Percentiles rank a stretch among this genome's conserved stretches.
phyloP scores from a whole-genome alignment of 768 basidiomycete genomes.

The Boletus subparvulus region DNA sequence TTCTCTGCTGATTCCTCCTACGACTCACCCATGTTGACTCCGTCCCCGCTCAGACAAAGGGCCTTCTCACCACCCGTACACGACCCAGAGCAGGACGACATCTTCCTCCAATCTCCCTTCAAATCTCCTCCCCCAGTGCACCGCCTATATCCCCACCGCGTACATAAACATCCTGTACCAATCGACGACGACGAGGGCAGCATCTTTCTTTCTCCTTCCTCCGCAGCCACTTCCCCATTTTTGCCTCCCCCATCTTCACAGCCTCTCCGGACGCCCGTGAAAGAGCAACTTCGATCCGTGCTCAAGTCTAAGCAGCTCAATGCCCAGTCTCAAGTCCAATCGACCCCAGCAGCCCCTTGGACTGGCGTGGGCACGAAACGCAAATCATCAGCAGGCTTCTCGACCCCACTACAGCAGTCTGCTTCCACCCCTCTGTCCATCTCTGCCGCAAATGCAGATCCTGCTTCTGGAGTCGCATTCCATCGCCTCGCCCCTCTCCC shows the following conservation, averaged over 20 bases:
- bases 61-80: constrained; percentile 35
- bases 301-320: constrained; percentile 38
- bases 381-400: constrained; percentile 54
- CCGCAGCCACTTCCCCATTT: constrained; percentile 40
- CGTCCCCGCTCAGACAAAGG: constrained; percentile 57
- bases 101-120: constrained; percentile 55
- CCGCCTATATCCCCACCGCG: constrained; percentile 43
- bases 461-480: constrained; percentile 35
- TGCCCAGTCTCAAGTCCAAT: constrained; percentile 5
- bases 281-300: constrained; percentile 47
- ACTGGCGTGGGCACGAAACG: constrained; percentile 61
- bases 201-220: constrained; percentile 54
- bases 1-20: constrained; percentile 34
- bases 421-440: constrained; percentile 40
- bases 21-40: constrained; percentile 61
- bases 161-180: constrained; percentile 30
- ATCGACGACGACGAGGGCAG: constrained; percentile 57
- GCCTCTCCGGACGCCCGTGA: constrained; percentile 62
- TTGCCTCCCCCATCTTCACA: constrained; percentile 45
- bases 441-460: constrained; percentile 33
- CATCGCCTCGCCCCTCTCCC: constrained; percentile 36
- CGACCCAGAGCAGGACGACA: constrained; percentile 44
- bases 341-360: constrained; percentile 22
- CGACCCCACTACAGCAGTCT: constrained; percentile 57
- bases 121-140: constrained; percentile 46